phyloP scores from a whole-genome alignment of 805 yeast species.

The Wickerhamomyces chambardii region DNA sequence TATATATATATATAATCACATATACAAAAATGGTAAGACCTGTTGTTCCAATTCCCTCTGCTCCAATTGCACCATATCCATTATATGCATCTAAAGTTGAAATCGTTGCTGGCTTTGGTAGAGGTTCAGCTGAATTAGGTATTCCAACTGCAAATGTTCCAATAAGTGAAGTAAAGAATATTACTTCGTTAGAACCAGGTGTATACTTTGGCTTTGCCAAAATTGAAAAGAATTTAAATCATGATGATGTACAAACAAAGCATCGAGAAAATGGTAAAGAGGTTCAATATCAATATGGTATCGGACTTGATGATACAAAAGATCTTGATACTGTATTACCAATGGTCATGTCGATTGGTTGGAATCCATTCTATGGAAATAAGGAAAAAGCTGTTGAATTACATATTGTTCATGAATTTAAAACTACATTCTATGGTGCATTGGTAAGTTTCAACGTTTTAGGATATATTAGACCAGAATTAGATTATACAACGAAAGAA shows the following conservation, averaged over 20 bases:
- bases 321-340: slow-evolving; percentile 50
- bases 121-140: slow-evolving; percentile 91
- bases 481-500: slow-evolving; percentile 75
- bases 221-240: slow-evolving; percentile 14
- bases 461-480: slow-evolving; percentile 89
- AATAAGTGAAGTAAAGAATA: slow-evolving; percentile 32
- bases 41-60: slow-evolving; percentile 24
- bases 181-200: slow-evolving; percentile 52
- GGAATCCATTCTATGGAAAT: slow-evolving; percentile 89
- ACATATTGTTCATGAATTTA: slow-evolving; percentile 73
- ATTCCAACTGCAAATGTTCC: slow-evolving; percentile 93
- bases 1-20: no score
- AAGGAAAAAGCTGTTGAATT: slow-evolving; percentile 77
- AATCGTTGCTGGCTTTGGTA: slow-evolving; percentile 80
- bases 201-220: slow-evolving; percentile 82
- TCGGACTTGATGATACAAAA: slow-evolving; percentile 23
- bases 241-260: slow-evolving; percentile 10
- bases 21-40: slow-evolving; percentile 14
- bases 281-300: slow-evolving; percentile 58
- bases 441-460: slow-evolving; percentile 55
- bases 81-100: slow-evolving; percentile 32
- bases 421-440: slow-evolving; percentile 75
- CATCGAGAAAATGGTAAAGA: slow-evolving; percentile 27
- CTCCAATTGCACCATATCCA: slow-evolving; percentile 40
- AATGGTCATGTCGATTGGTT: slow-evolving; percentile 93